Percentiles rank a stretch among this genome's conserved stretches.
phyloP scores from a whole-genome alignment of 257 asterid species.

The Nemophila menziesii region DNA sequence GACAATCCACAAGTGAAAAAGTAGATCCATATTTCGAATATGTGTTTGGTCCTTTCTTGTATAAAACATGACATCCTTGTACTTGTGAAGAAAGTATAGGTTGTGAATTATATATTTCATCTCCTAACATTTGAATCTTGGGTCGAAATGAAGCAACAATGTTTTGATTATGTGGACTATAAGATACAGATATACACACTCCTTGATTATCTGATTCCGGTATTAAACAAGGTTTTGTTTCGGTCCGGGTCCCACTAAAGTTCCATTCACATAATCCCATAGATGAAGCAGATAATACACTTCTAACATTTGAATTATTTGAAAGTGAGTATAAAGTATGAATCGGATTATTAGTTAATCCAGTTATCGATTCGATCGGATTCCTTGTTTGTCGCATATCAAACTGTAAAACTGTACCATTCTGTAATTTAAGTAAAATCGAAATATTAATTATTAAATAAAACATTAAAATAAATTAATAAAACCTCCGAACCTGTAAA shows the following conservation, averaged over 20 bases:
- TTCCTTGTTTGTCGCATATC: constrained; percentile 64
- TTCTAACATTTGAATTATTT: constrained; percentile 31
- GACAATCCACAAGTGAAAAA: constrained; percentile 39
- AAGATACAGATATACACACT: constrained; percentile 83
- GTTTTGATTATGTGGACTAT: constrained; percentile 34
- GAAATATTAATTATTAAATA: constrained; percentile 6
- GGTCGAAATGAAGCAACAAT: constrained; percentile 92
- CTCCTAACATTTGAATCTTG: constrained; percentile 34
- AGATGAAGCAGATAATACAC: constrained; percentile 81
- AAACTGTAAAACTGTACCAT: constrained; percentile 71
- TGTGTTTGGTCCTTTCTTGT: constrained; percentile 31
- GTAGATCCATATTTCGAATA: constrained; percentile 45
- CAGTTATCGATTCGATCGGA: constrained; percentile 55
- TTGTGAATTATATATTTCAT: constrained; percentile 34
- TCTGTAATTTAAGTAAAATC: constrained; percentile 33
- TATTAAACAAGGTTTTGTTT: constrained; percentile 51
- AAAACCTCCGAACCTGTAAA: constrained; percentile 54
- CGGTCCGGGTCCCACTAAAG: constrained; percentile 36
- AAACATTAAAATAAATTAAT: constrained; percentile 3
- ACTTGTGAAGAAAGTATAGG: constrained; percentile 29
- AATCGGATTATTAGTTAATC: constrained; percentile 51
- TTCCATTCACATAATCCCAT: constrained; percentile 78
- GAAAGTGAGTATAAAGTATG: constrained; percentile 57
- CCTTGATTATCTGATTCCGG: constrained; percentile 70
- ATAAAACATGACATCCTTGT: constrained; percentile 53